Evolutionary conservation across 148 eudicot species (phyloP).

Genomic region (Heliamphora exappendiculata): DNA sequence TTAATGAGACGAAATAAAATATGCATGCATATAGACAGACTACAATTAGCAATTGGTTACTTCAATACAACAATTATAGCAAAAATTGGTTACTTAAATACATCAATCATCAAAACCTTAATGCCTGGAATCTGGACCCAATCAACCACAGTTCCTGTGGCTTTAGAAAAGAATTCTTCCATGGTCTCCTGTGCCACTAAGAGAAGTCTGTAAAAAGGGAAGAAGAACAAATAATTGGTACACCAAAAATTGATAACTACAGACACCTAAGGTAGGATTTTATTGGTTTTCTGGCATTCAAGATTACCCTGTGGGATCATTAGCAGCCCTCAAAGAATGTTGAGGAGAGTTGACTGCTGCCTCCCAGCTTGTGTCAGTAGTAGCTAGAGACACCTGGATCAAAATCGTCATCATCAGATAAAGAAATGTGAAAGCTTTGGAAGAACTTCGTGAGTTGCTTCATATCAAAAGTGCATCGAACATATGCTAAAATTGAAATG

Average conservation of each 20-base stretch:
- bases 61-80: background rate
- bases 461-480: background rate
- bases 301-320: slow-evolving; percentile 32
- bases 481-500: background rate
- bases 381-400: slow-evolving; percentile 28
- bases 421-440: background rate
- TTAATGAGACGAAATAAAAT: background rate
- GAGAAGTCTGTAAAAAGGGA: slow-evolving; percentile 28
- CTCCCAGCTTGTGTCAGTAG: slow-evolving; percentile 39
- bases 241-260: background rate
- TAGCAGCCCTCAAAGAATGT: slow-evolving; percentile 25
- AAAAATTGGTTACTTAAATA: background rate
- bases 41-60: background rate
- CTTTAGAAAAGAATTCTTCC: slow-evolving; percentile 55
- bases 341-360: slow-evolving; percentile 29
- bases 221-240: background rate
- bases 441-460: background rate
- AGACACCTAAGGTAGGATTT: background rate
- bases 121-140: slow-evolving; percentile 59
- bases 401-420: background rate
- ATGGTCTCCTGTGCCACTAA: slow-evolving; percentile 48
- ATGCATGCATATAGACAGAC: background rate
- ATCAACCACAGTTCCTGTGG: slow-evolving; percentile 57
- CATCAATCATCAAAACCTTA: slow-evolving; percentile 29
- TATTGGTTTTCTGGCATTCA: background rate